Evolutionary conservation across 768 basidiomycete species (phyloP).

Genomic region (Auricularia cornea): DNA sequence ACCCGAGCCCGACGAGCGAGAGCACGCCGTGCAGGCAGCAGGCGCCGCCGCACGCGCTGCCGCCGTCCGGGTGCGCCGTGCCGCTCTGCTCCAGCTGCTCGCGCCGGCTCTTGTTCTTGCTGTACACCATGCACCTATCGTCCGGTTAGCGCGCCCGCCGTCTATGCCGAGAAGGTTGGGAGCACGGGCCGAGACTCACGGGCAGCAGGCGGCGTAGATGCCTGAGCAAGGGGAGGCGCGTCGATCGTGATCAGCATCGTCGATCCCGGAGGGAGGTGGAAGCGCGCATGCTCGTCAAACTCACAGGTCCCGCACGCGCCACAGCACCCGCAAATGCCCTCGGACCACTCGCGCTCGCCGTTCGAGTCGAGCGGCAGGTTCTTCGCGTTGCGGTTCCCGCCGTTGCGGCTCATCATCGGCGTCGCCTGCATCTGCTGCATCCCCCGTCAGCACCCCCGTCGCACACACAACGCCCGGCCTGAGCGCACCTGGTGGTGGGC

Average conservation of each 20-base stretch:
- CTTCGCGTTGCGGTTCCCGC: conserved; percentile 17
- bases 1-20: conserved; percentile 18
- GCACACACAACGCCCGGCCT: no score
- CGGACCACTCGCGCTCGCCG: conserved; percentile 28
- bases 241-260: not conserved
- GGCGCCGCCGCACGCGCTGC: conserved; percentile 13
- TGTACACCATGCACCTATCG: conserved; percentile 26
- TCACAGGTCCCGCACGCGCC: conserved; percentile 18
- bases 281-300: not conserved
- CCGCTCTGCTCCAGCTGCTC: conserved; percentile 24
- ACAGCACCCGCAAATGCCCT: conserved; percentile 18
- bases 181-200: conserved; percentile 25
- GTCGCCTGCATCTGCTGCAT: not conserved
- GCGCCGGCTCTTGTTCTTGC: conserved; percentile 27
- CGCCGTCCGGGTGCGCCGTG: conserved; percentile 30
- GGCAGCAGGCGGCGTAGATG: conserved; percentile 19
- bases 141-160: not conserved
- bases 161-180: no score
- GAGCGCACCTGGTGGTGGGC: no score
- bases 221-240: not conserved
- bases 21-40: conserved; percentile 13
- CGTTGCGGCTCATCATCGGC: conserved; percentile 11
- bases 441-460: no score
- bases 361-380: conserved; percentile 16
- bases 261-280: no score